These are phyloP conservation scores for Rhodotorula sp. DNA, from an alignment of 1,284 basidiomycete species.

Conservation along the genomic window DNA sequence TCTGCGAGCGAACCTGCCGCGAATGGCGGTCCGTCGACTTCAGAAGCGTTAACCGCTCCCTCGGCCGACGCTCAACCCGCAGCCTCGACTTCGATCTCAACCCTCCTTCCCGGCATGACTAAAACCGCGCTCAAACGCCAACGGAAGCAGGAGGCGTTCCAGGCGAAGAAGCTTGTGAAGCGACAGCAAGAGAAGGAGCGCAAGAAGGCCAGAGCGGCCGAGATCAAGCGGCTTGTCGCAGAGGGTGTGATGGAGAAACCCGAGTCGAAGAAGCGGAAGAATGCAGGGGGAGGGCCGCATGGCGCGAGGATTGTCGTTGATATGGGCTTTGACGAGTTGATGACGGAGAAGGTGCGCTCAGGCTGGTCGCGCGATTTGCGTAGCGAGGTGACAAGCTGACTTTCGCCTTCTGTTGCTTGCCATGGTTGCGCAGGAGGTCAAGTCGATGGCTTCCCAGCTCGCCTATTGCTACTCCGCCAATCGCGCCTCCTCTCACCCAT, in stretches of 20 bases:
- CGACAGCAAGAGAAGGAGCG: slow-evolving; percentile 66
- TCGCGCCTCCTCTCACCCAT: slow-evolving; percentile 66
- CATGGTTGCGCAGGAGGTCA: slow-evolving; percentile 65
- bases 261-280: slow-evolving; percentile 50
- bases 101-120: slow-evolving; percentile 53
- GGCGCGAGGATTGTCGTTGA: slow-evolving; percentile 79
- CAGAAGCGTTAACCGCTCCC: too few species aligned
- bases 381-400: neutral
- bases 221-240: slow-evolving; percentile 49
- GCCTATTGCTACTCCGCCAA: slow-evolving; percentile 86
- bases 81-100: neutral
- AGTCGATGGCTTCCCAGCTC: slow-evolving; percentile 80
- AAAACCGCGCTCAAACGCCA: slow-evolving; percentile 79
- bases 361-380: too few species aligned
- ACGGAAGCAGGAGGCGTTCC: slow-evolving; percentile 63
- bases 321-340: slow-evolving; percentile 88
- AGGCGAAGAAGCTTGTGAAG: slow-evolving; percentile 69
- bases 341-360: slow-evolving; percentile 76
- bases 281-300: slow-evolving; percentile 47
- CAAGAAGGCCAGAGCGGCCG: slow-evolving; percentile 58
- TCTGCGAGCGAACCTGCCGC: too few species aligned
- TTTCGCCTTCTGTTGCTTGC: neutral
- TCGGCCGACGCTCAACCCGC: too few species aligned
- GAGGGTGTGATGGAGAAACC: slow-evolving; percentile 45
- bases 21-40: too few species aligned